A percentile compares a stretch with the other conserved stretches of the same genome.
phyloP scores from a whole-genome alignment of 2,329 filamentous ascomycete genomes.

The Paecilomyces formosus region DNA sequence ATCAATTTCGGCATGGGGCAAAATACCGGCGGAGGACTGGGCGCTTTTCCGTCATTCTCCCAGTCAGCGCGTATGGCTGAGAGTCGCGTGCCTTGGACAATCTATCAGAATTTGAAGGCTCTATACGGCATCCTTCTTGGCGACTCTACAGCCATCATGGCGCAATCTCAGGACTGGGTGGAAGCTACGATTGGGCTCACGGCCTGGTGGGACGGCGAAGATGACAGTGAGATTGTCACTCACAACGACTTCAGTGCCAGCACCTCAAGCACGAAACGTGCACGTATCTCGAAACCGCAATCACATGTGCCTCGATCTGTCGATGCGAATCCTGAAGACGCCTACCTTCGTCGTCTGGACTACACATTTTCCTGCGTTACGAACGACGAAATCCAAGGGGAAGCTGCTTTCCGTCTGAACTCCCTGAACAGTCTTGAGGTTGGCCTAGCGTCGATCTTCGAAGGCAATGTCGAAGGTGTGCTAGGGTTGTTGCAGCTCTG shows the following conservation, averaged over 20 bases:
- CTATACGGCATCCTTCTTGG: conserved; percentile 78
- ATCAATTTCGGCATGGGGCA: conserved; percentile 38
- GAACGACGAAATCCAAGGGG: conserved; percentile 46
- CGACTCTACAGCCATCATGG: conserved; percentile 65
- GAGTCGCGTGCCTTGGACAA: conserved; percentile 79
- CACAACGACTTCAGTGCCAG: conserved; percentile 11
- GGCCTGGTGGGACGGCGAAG: conserved; percentile 87
- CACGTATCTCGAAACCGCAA: conserved; percentile 16
- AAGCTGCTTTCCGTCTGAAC: conserved; percentile 62
- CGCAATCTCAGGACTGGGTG: conserved; percentile 79
- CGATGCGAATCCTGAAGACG: conserved; percentile 50
- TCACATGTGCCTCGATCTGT: conserved; percentile 35
- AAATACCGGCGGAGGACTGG: conserved; percentile 29
- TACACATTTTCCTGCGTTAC: conserved; percentile 60
- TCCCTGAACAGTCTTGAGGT: conserved; percentile 69
- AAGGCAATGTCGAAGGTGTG: conserved; percentile 71
- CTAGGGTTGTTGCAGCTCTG: conserved; percentile 67
- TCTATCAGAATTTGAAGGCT: conserved; percentile 76
- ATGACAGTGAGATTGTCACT: conserved; percentile 41
- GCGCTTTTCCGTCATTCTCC: conserved; percentile 51
- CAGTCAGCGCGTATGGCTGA: conserved; percentile 66
- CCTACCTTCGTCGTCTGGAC: conserved; percentile 67
- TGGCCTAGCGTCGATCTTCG: conserved; percentile 71
- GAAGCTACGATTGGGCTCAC: conserved; percentile 78
- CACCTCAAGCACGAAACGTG: conserved; percentile 14